Base-by-base conservation (phyloP, 148 eudicot species). In the Mesembryanthemum crystallinum region DNA sequence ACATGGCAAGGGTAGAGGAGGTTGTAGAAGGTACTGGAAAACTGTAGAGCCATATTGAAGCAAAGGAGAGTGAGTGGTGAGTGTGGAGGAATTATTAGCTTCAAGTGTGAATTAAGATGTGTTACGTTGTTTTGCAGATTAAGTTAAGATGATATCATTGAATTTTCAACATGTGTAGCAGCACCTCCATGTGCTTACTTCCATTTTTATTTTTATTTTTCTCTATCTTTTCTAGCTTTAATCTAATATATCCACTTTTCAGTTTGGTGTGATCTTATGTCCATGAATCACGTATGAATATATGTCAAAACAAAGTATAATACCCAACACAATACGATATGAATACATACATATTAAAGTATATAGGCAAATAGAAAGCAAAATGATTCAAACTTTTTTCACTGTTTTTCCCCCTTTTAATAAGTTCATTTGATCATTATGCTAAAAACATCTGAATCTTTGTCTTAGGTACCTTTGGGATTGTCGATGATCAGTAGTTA, bases 121-220 rank as follows among this genome's bases (percentile, higher is more conserved):
- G 43, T 39, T 45, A 12, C 6, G 39, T 24, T 23, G 75, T 72
- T 73, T 64, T 64, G 49, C 17, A 29, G 45, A 52, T 8, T 54
- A 75, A 75, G 64, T 51, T n/a, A 52, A 66, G 37, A 52, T 23
- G 35, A 66, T 23, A 67, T 75, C 37, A 75, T 75, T 75, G 23
- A 64, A 37, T 17, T 66, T 35, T 75, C 9, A 55, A 25, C 78
- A 75, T 35, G 39, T 35, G 39, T 35, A 35, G 39, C 51, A 64
- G n/a, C 33, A 52, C 14, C 5, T 45, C 49, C 13, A 43, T 7
- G 10, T 43, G 10, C 12, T 35, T 51, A 28, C 33, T 11, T 9
- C 15, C 17, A 29, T 55, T 64, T 58, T 20, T 12, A 18, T 55
- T 55, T 45, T 13, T 45, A 45, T 8, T 43, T 45, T 45, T 10